phyloP scores from a whole-genome alignment of 768 basidiomycete species.

The Goffeauzyma gilvescens region DNA sequence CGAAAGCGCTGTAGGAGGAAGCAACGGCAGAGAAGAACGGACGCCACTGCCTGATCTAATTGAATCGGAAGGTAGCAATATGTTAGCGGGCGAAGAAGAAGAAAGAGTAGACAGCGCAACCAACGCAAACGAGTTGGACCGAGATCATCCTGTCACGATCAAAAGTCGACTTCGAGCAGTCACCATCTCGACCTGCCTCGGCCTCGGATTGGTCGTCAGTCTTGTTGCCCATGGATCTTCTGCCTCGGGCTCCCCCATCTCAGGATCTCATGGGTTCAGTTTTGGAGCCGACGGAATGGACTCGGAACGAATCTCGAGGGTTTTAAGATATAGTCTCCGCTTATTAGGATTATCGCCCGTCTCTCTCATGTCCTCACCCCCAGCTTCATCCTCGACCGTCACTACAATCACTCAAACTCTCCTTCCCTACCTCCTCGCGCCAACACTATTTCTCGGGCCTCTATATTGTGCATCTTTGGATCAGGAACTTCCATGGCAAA shows the following conservation, averaged over 20 bases:
- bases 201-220: slow-evolving; percentile 35
- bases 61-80: slow-evolving; percentile 13
- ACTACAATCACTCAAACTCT: slow-evolving; percentile 7
- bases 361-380: slow-evolving; percentile 9
- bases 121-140: too few species aligned
- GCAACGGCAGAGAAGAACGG: too few species aligned
- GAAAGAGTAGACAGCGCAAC: too few species aligned
- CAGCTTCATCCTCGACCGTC: not conserved
- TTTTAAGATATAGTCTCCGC: too few species aligned
- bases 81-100: slow-evolving; percentile 31
- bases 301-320: too few species aligned
- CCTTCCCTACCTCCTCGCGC: slow-evolving; percentile 45
- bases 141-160: slow-evolving; percentile 74
- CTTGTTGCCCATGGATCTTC: slow-evolving; percentile 12
- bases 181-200: slow-evolving; percentile 42
- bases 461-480: slow-evolving; percentile 39
- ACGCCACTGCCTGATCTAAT: slow-evolving; percentile 11
- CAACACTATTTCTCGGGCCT: slow-evolving; percentile 58
- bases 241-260: slow-evolving; percentile 1
- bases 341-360: too few species aligned
- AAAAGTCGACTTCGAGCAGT: slow-evolving; percentile 57
- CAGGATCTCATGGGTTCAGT: too few species aligned
- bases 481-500: slow-evolving; percentile 20
- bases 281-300: too few species aligned
- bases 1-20: too few species aligned